phyloP scores from a whole-genome alignment of 495 filamentous ascomycete genomes.

The Penicillium maclennaniae region DNA sequence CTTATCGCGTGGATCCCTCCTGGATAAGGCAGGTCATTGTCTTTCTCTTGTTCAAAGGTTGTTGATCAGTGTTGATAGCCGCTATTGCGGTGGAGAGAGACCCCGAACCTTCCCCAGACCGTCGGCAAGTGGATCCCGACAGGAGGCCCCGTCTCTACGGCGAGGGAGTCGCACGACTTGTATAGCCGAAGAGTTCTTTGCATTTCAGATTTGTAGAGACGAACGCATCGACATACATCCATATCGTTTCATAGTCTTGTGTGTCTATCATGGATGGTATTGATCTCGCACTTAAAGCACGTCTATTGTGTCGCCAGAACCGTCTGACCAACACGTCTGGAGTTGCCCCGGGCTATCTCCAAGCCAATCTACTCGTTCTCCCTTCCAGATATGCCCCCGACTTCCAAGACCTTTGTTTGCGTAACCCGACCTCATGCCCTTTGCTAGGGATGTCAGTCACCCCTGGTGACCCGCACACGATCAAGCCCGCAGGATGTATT shows the following conservation, averaged over 20 bases:
- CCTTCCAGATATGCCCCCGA: conserved; percentile 46
- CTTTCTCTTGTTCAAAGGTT: background rate
- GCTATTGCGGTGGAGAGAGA: conserved; percentile 2
- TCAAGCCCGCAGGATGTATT: conserved; percentile 25
- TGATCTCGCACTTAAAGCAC: conserved; percentile 31
- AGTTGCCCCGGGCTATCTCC: conserved; percentile 48
- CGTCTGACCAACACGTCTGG: conserved; percentile 45
- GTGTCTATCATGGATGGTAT: conserved; percentile 7
- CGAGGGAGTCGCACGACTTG: background rate
- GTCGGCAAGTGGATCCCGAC: conserved; percentile 27
- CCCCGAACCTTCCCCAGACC: conserved; percentile 16
- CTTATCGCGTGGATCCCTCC: background rate
- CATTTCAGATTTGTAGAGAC: background rate
- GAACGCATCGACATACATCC: background rate
- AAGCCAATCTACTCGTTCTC: conserved; percentile 57
- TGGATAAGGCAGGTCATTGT: background rate
- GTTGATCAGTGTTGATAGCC: background rate
- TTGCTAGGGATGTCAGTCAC: conserved; percentile 38
- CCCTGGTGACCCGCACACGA: conserved; percentile 14
- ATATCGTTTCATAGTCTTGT: background rate
- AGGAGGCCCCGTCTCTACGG: background rate
- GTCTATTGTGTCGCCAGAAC: conserved; percentile 40
- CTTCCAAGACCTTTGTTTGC: conserved; percentile 49
- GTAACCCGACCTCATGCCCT: conserved; percentile 58
- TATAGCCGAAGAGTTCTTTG: conserved; percentile 9